Evolutionary conservation across 805 yeast species (phyloP).

Genomic region (Suhomyces kilbournensis): DNA sequence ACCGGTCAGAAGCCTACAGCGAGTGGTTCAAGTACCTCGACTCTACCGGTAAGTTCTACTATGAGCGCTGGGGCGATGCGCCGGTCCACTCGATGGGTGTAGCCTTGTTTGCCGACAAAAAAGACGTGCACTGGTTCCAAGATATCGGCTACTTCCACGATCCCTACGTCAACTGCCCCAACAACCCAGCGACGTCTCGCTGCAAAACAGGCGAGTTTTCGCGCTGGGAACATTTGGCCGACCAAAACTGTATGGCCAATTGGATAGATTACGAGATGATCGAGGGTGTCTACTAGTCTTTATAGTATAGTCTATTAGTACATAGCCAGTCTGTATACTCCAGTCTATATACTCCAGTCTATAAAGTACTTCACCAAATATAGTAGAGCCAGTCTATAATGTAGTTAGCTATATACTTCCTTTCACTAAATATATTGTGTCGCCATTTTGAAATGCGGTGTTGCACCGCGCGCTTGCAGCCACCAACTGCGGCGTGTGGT

Average conservation of each 20-base stretch:
- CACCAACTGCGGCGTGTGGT: conserved; percentile 27
- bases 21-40: conserved; percentile 65
- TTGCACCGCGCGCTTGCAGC: conserved; percentile 36
- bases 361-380: too few relatives aligned
- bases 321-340: too few relatives aligned
- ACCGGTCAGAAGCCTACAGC: conserved; percentile 62
- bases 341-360: too few relatives aligned
- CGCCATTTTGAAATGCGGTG: conserved; percentile 46
- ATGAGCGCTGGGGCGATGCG: conserved; percentile 94
- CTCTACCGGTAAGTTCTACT: conserved; percentile 73
- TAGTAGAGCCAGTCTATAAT: not conserved
- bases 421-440: conserved; percentile 49
- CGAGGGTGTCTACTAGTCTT: conserved; percentile 5
- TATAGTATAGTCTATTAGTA: too few relatives aligned
- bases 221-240: conserved; percentile 46
- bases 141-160: conserved; percentile 76
- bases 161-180: conserved; percentile 79
- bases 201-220: conserved; percentile 59
- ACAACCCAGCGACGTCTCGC: conserved; percentile 37
- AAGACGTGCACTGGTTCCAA: conserved; percentile 78
- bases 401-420: conserved; percentile 18
- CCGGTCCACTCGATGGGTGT: conserved; percentile 83
- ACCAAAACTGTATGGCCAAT: conserved; percentile 71
- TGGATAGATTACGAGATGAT: conserved; percentile 53
- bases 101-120: conserved; percentile 65